phyloP scores from a whole-genome alignment of 805 yeast genomes.

The Candida maesae region DNA sequence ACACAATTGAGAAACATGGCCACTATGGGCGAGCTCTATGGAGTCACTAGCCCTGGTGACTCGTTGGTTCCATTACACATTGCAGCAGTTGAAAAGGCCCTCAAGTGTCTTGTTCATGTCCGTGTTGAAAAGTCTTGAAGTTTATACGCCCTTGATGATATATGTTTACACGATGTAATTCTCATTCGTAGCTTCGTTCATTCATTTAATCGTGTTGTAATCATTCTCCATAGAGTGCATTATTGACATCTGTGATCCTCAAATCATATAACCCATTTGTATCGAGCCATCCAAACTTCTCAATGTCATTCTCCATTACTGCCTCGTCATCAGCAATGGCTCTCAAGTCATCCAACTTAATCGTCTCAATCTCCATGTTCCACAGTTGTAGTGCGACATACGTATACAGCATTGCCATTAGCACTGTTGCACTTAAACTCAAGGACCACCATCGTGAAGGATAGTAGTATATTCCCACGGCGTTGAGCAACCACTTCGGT shows the following conservation, averaged over 20 bases:
- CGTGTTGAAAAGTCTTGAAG: slow-evolving; percentile 4
- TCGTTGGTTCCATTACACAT: slow-evolving; percentile 71
- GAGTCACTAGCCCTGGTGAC: slow-evolving; percentile 30
- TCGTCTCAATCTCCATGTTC: slow-evolving; percentile 72
- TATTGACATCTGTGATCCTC: slow-evolving; percentile 67
- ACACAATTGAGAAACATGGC: slow-evolving; percentile 60
- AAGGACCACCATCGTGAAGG: slow-evolving; percentile 94
- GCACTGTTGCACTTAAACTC: slow-evolving; percentile 65
- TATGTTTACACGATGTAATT: too few relatives aligned
- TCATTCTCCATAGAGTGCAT: slow-evolving; percentile 46
- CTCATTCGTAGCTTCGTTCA: not conserved
- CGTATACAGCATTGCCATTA: slow-evolving; percentile 67
- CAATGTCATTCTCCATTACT: slow-evolving; percentile 24
- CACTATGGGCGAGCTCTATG: slow-evolving; percentile 34
- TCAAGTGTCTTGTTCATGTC: slow-evolving; percentile 57
- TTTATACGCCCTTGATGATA: too few relatives aligned
- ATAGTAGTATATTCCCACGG: slow-evolving; percentile 58
- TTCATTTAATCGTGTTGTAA: not conserved
- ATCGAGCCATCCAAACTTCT: slow-evolving; percentile 45
- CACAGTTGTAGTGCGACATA: slow-evolving; percentile 70
- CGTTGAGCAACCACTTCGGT: slow-evolving; percentile 55
- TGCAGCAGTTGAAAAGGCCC: slow-evolving; percentile 57
- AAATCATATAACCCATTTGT: slow-evolving; percentile 88
- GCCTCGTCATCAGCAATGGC: slow-evolving; percentile 67
- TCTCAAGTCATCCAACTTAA: slow-evolving; percentile 51